These are phyloP conservation scores for Aureobasidium sp. DNA, from an alignment of 2,329 filamentous ascomycete genomes.

Conservation along the genomic window DNA sequence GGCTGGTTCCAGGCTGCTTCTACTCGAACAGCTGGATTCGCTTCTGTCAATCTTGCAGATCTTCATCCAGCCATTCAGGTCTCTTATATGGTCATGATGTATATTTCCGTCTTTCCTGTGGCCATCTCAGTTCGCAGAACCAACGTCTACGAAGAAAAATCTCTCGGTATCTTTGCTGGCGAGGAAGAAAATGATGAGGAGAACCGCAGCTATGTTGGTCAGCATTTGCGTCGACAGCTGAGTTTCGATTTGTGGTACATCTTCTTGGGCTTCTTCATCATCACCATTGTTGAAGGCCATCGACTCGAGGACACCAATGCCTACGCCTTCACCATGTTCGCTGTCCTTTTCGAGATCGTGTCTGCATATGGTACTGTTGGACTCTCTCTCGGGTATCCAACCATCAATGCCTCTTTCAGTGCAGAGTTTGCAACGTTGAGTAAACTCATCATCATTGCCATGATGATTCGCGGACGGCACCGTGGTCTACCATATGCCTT, in stretches of 20 bases:
- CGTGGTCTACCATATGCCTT: slow-evolving; percentile 58
- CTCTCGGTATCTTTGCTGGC: slow-evolving; percentile 61
- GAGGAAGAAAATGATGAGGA: slow-evolving; percentile 43
- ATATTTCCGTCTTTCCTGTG: slow-evolving; percentile 94
- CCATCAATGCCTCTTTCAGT: slow-evolving; percentile 69
- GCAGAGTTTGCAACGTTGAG: slow-evolving; percentile 67
- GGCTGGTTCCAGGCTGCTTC: slow-evolving; percentile 85
- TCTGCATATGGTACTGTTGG: slow-evolving; percentile 94
- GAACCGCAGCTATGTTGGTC: slow-evolving; percentile 74
- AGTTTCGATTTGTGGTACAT: slow-evolving; percentile 98
- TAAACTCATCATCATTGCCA: slow-evolving; percentile 57
- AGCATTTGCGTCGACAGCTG: slow-evolving; percentile 84
- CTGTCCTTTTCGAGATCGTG: slow-evolving; percentile 71
- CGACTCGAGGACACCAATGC: slow-evolving; percentile 56
- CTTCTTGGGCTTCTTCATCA: slow-evolving; percentile 85
- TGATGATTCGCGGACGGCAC: slow-evolving; percentile 57
- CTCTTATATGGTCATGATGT: slow-evolving; percentile 98
- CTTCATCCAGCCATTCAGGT: slow-evolving; percentile 89
- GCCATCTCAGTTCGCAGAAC: slow-evolving; percentile 90
- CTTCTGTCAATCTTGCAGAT: slow-evolving; percentile 64
- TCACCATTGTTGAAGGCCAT: slow-evolving; percentile 75
- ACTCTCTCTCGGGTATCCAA: slow-evolving; percentile 72
- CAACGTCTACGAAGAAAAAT: slow-evolving; percentile 93
- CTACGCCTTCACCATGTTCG: slow-evolving; percentile 42
- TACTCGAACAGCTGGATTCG: slow-evolving; percentile 84